Evolutionary conservation across 805 yeast species (phyloP), one percentile per base, ranked within the genome.

Genomic region (Kuraishia cidri): DNA sequence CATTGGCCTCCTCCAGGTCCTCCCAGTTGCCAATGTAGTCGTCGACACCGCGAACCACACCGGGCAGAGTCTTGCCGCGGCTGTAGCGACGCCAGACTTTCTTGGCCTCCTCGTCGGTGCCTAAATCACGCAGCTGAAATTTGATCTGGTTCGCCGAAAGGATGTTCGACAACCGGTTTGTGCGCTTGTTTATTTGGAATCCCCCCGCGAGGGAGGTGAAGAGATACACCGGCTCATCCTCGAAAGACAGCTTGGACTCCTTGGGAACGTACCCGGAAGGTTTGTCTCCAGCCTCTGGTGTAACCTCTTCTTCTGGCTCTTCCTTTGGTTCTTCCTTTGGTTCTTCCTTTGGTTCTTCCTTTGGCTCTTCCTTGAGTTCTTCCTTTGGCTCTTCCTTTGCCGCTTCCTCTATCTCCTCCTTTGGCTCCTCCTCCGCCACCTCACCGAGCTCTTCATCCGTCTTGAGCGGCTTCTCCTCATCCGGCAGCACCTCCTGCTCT

Each of bases 121-220:
- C 95, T 33, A 86, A 58, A 50, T 87, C 97, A 37, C 82, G 73
- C 49, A 74, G 69, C 20, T 72, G 69, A 50, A 75, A 83, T 37
- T 72, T 64, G 32, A 87, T 60, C 30, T 75, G 69, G 52, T 86
- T 82, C 4, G 88, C 94, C 25, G 74, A 69, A 33, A 87, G 64
- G 34, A 87, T 83, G 0, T 86, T 79, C 9, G 70, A 71, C 36
- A 88, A 56, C 35, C 94, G 63, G 47, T 81, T 83, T 11, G 95
- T 86, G 44, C 88, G 65, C 11, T 79, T 70, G 41, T 78, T 72
- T 54, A 88, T 74, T 51, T 80, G 82, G 69, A 75, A 78, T 1
- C 92, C 94, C 18, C 94, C 94, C 1, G 95, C 90, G 28, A 86
- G 62, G 1, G 96, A 88, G 0, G 96, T 87, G 58, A 66, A 86